These are phyloP conservation scores for Alternaria consortialis DNA, from an alignment of 2,329 filamentous ascomycete species.

Conservation along the genomic window DNA sequence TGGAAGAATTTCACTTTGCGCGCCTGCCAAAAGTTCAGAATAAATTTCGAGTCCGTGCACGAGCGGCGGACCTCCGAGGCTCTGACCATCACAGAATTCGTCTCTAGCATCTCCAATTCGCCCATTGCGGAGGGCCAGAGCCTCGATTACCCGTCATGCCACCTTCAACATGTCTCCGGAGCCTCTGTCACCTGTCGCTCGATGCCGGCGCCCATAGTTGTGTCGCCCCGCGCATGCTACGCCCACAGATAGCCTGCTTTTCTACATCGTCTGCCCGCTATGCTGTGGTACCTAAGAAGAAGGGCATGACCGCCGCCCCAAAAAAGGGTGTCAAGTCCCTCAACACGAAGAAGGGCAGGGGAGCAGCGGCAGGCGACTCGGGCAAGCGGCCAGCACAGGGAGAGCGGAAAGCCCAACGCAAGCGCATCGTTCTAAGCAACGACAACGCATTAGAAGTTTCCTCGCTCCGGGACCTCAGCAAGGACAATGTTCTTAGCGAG, in stretches of 20 bases:
- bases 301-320: constrained; percentile 36
- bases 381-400: constrained; percentile 70
- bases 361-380: constrained; percentile 51
- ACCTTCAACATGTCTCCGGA: constrained; percentile 43
- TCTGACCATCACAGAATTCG: constrained; percentile 26
- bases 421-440: constrained; percentile 91
- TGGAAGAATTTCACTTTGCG: constrained; percentile 4
- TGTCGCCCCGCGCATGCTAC: constrained; percentile 36
- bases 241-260: constrained; percentile 43
- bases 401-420: constrained; percentile 86
- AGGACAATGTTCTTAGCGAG: constrained; percentile 55
- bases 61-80: constrained; percentile 40
- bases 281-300: constrained; percentile 40
- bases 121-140: constrained; percentile 39
- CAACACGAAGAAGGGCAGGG: constrained; percentile 55
- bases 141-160: constrained; percentile 41
- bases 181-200: constrained; percentile 43
- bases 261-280: constrained; percentile 46
- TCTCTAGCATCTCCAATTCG: constrained; percentile 29
- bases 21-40: constrained; percentile 13
- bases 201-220: constrained; percentile 34
- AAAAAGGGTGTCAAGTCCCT: constrained; percentile 52
- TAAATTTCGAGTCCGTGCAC: constrained; percentile 32
- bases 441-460: constrained; percentile 85
- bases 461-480: constrained; percentile 71